Evolutionary conservation across 805 yeast species (phyloP).

Genomic region (Wickerhamiella occidentalis): DNA sequence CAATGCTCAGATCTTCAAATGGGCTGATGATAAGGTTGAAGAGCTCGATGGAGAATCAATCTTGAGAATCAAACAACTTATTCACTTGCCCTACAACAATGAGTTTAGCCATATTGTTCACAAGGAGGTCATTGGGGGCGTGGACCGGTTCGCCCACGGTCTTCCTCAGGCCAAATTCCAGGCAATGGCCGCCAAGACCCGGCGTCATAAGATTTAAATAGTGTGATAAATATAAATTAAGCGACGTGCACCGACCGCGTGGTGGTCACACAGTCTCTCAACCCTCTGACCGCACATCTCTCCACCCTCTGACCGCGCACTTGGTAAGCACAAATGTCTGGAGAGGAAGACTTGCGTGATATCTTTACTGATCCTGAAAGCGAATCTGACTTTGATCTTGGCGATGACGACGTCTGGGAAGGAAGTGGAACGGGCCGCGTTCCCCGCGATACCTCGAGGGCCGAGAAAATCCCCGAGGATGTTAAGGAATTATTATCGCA

Average conservation of each 20-base stretch:
- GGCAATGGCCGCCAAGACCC: constrained; percentile 40
- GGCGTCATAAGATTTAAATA: constrained; percentile 47
- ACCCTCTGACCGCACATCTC: too few species aligned
- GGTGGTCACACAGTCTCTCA: too few species aligned
- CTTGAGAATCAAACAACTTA: constrained; percentile 35
- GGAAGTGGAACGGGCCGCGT: constrained; percentile 3
- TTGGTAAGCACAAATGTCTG: constrained; percentile 3
- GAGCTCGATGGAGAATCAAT: constrained; percentile 38
- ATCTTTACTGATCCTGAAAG: constrained; percentile 40
- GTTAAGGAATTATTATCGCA: constrained; percentile 18
- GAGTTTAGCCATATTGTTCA: constrained; percentile 41
- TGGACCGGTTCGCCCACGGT: constrained; percentile 58
- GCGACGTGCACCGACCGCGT: too few species aligned
- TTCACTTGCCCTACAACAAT: constrained; percentile 28
- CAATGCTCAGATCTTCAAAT: constrained; percentile 34
- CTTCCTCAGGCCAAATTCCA: constrained; percentile 59
- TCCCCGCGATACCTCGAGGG: constrained; percentile 3
- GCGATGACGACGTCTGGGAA: constrained; percentile 2
- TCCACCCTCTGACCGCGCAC: too few species aligned
- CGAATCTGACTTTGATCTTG: constrained; percentile 21
- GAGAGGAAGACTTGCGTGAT: constrained; percentile 7
- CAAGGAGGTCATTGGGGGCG: constrained; percentile 56
- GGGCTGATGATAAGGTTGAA: constrained; percentile 30
- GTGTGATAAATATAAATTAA: background rate
- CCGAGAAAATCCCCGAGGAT: constrained; percentile 13